Base-by-base conservation (phyloP, 2,329 filamentous ascomycete species). In the Penicillium frequentans region DNA sequence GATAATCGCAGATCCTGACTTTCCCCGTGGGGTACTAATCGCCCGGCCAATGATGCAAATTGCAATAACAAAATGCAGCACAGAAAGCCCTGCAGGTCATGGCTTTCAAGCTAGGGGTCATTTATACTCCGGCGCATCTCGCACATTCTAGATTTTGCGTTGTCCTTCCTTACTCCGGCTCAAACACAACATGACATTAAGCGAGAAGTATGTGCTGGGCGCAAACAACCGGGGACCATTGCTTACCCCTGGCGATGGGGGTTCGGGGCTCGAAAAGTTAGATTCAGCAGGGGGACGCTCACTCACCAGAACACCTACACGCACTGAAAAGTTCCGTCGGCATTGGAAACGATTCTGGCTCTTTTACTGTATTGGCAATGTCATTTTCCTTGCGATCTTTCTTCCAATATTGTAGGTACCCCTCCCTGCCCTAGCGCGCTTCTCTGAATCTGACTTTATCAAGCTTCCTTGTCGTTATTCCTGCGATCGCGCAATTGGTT, bases 401-500 rank as follows among this genome's bases (percentile, higher is more conserved):
- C 57, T 82, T 3, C 79, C 80, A 0, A 64, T 82, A 19, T 59
- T 81, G 79, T 82, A 69, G 70, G 78, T 73, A 8, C 19, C 9
- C 5, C 13, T 39, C n/a, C 2, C n/a, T 19, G 1, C 9, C 9
- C 3, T 16, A 39, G 1, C 5, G n/a, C 10, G 9, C 9, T 19
- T 14, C 10, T 6, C 39, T 23, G 10, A 3, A 27, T 49, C 35
- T 24, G 13, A 27, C 24, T 24, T 2, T 21, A 19, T 24, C 11
- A 43, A 82, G 80, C 29, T 82, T 82, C 68, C 68, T 74, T 21
- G 72, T 80, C 19, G 76, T 78, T 8, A 72, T 82, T 27, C 80
- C 80, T 1, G 74, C 74, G n/a, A 75, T 81, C 31, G 74, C 79
- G 1, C 78, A 80, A 58, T 63, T 68, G 27, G 77, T 82, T 21